phyloP scores from a whole-genome alignment of 257 asterid species.

The Striga asiatica region DNA sequence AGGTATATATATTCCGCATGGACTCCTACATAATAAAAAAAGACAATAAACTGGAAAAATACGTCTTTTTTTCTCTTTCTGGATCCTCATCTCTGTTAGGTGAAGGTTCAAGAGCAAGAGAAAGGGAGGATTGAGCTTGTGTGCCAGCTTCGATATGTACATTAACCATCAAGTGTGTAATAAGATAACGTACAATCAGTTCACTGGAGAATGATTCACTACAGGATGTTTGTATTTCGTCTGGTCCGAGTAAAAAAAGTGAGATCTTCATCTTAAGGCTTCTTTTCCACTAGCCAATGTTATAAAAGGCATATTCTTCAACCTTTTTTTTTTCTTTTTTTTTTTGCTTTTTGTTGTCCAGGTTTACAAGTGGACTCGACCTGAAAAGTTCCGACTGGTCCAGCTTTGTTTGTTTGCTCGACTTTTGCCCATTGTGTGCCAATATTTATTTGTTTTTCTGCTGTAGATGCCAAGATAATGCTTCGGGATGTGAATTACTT shows the following conservation, averaged over 20 bases:
- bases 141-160: constrained; percentile 43
- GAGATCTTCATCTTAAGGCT: constrained; percentile 15
- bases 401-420: constrained; percentile 17
- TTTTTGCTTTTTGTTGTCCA: constrained; percentile 7
- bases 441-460: constrained; percentile 12
- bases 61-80: too few relatives aligned
- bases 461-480: constrained; percentile 7
- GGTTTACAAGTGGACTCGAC: constrained; percentile 24
- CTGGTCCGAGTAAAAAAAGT: constrained; percentile 47
- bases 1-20: too few relatives aligned
- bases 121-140: constrained; percentile 47
- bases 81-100: constrained; percentile 60
- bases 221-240: constrained; percentile 31
- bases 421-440: constrained; percentile 18
- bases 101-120: constrained; percentile 96
- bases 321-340: too few relatives aligned
- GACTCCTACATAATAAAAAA: too few relatives aligned
- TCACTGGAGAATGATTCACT: constrained; percentile 36
- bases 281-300: background rate
- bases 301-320: too few relatives aligned
- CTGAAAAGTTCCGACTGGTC: constrained; percentile 12
- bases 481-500: constrained; percentile 17
- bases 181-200: constrained; percentile 35
- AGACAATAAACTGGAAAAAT: too few relatives aligned
- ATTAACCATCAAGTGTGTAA: constrained; percentile 37